Evolutionary conservation across 192 early-diverging fungal genomes (phyloP).

Genomic region (Umbelopsis vinacea): DNA sequence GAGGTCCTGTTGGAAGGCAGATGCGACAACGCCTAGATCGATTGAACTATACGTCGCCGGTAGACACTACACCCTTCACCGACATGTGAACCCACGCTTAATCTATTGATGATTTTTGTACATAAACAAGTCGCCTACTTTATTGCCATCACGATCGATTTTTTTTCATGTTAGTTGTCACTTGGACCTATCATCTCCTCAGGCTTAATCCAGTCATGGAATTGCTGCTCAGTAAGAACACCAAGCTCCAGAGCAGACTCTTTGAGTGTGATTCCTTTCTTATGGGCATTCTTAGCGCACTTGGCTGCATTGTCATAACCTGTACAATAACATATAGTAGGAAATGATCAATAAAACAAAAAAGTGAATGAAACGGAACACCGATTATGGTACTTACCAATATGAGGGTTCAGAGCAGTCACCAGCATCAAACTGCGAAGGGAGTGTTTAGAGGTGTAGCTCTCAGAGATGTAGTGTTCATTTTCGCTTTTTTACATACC

Average conservation of each 20-base stretch:
- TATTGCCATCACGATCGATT: neutral
- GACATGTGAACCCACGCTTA: neutral
- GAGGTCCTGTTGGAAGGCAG: slow-evolving; percentile 2
- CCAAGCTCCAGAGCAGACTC: slow-evolving; percentile 84
- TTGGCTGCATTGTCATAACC: slow-evolving; percentile 83
- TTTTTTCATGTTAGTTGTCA: neutral
- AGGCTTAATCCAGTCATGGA: slow-evolving; percentile 93
- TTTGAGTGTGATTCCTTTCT: slow-evolving; percentile 86
- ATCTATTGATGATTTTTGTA: neutral
- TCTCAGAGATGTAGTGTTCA: no score
- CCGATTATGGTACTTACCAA: slow-evolving; percentile 61
- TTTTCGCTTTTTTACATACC: neutral
- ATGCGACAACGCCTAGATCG: neutral
- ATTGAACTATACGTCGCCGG: neutral
- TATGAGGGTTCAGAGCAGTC: slow-evolving; percentile 95
- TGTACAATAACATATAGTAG: neutral
- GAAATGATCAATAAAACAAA: neutral
- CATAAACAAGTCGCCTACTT: neutral
- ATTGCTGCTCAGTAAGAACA: slow-evolving; percentile 87
- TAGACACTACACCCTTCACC: neutral
- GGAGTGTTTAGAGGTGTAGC: slow-evolving; percentile 23
- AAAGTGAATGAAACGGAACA: neutral
- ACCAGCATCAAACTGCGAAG: slow-evolving; percentile 85
- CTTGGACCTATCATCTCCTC: slow-evolving; percentile 76
- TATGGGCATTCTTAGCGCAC: slow-evolving; percentile 97